These are phyloP conservation scores for Cercospora canescens DNA, from an alignment of 2,329 filamentous ascomycete species.

Conservation along the genomic window DNA sequence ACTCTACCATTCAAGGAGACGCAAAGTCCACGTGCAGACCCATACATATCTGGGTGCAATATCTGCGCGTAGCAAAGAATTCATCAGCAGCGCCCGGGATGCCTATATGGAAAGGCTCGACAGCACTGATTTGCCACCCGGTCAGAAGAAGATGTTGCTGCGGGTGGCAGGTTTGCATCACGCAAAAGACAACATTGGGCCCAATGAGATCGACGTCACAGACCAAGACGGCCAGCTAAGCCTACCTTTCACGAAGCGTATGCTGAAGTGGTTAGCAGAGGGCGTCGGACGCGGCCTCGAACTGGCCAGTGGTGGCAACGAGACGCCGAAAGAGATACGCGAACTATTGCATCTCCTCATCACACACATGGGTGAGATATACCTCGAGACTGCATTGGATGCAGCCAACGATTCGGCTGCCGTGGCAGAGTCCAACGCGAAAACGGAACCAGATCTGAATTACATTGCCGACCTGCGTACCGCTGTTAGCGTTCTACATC, in stretches of 20 bases:
- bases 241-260: constrained; percentile 87
- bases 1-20: constrained; percentile 84
- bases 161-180: constrained; percentile 81
- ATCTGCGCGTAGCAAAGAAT: constrained; percentile 84
- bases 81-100: constrained; percentile 84
- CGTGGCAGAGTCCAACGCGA: constrained; percentile 70
- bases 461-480: constrained; percentile 79
- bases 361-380: constrained; percentile 83
- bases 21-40: constrained; percentile 67
- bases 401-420: constrained; percentile 73
- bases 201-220: constrained; percentile 70
- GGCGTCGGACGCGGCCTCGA: constrained; percentile 89
- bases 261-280: constrained; percentile 97
- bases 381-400: constrained; percentile 65
- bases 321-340: constrained; percentile 92
- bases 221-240: constrained; percentile 86
- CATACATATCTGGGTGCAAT: constrained; percentile 91
- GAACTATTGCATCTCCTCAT: constrained; percentile 81
- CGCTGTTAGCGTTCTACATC: constrained; percentile 83
- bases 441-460: constrained; percentile 81
- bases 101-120: constrained; percentile 88
- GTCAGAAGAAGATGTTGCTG: constrained; percentile 87
- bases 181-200: constrained; percentile 54
- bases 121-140: constrained; percentile 81
- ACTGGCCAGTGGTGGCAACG: constrained; percentile 73